A percentile compares a stretch with the other conserved stretches of the same genome.
Conservation (phyloP, 2,329 filamentous ascomycete species). For the Neonectria faginata region DNA sequence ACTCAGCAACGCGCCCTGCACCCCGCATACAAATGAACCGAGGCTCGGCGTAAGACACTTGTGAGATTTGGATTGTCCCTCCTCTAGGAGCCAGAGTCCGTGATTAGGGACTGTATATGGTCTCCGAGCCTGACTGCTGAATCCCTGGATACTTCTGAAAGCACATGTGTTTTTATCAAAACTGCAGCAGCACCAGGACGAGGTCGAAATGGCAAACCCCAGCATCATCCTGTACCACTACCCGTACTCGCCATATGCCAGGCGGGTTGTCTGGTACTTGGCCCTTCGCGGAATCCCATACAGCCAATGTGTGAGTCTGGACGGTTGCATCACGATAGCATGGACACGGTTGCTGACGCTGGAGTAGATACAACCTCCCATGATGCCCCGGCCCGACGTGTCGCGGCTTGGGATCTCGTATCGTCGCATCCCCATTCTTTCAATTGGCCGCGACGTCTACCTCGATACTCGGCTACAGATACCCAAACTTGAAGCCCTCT, state of each 20-base stretch:
- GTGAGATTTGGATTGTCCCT: not conserved
- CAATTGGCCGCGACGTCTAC: slow-evolving; percentile 76
- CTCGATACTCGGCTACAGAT: slow-evolving; percentile 77
- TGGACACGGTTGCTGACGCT: not conserved
- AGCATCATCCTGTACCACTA: slow-evolving; percentile 75
- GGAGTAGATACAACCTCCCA: slow-evolving; percentile 71
- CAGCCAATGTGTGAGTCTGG: slow-evolving; percentile 71
- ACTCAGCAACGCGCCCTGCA: slow-evolving; percentile 12
- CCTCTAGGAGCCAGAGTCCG: not conserved
- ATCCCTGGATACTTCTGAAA: not conserved
- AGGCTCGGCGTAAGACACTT: slow-evolving; percentile 28
- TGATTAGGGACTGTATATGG: not conserved
- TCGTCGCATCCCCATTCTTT: slow-evolving; percentile 75
- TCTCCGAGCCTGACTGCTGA: not conserved
- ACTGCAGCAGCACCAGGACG: not conserved
- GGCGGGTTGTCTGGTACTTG: slow-evolving; percentile 75
- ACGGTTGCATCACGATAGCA: not conserved
- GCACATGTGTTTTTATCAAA: not conserved
- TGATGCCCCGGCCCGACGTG: slow-evolving; percentile 75
- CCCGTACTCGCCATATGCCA: slow-evolving; percentile 72
- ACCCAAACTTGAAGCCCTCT: slow-evolving; percentile 69
- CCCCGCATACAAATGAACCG: slow-evolving; percentile 35
- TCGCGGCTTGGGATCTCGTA: slow-evolving; percentile 71
- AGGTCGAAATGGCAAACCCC: slow-evolving; percentile 36
- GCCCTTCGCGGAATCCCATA: slow-evolving; percentile 73